A percentile compares a stretch with the other conserved stretches of the same genome.
These are phyloP conservation scores for Diaporthe humulicola DNA, from an alignment of 2,329 filamentous ascomycete genomes.

Conservation along the genomic window DNA sequence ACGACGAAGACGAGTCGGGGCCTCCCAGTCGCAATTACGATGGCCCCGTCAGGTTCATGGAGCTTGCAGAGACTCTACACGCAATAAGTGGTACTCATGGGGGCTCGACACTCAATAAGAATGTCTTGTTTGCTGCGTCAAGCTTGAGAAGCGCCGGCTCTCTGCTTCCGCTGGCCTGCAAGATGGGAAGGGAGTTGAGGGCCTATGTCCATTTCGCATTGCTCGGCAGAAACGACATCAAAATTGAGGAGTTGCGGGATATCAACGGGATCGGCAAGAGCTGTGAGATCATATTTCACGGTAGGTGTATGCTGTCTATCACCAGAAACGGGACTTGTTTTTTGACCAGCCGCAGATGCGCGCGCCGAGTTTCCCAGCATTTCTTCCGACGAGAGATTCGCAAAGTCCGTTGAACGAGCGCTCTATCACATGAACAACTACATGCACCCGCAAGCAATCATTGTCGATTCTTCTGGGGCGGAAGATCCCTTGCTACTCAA, in stretches of 20 bases:
- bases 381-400: constrained; percentile 79
- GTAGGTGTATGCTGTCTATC: constrained; percentile 50
- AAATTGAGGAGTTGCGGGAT: constrained; percentile 75
- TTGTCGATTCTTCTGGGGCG: constrained; percentile 75
- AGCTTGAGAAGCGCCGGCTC: constrained; percentile 79
- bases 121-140: constrained; percentile 84
- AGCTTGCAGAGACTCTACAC: constrained; percentile 74
- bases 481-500: constrained; percentile 78
- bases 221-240: constrained; percentile 79
- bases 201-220: constrained; percentile 87
- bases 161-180: constrained; percentile 85
- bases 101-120: constrained; percentile 67
- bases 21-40: constrained; percentile 66
- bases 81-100: constrained; percentile 68
- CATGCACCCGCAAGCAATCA: constrained; percentile 81
- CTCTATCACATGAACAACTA: constrained; percentile 79
- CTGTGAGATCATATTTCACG: constrained; percentile 76
- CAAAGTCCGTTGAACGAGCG: constrained; percentile 72
- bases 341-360: constrained; percentile 68
- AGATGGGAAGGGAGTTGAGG: constrained; percentile 79
- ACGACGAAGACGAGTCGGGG: constrained; percentile 39
- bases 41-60: constrained; percentile 77
- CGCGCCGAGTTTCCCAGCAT: constrained; percentile 79
- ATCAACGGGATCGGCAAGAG: constrained; percentile 82
- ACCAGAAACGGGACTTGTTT: background rate